A percentile compares a stretch with the other conserved stretches of the same genome.
phyloP scores from a whole-genome alignment of 345 rosid genomes.

The Hibiscus tridactylites region DNA sequence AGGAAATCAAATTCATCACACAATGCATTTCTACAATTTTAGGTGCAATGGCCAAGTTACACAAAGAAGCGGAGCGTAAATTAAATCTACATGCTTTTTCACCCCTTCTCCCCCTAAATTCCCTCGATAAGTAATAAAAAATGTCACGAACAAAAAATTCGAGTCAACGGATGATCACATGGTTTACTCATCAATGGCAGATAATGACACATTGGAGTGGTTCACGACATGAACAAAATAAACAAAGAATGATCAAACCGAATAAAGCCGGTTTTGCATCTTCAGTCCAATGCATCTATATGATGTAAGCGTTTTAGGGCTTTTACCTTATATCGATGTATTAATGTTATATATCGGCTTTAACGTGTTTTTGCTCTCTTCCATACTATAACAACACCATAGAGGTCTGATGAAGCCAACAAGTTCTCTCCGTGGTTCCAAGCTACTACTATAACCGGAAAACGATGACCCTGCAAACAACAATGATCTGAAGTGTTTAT shows the following conservation, averaged over 20 bases:
- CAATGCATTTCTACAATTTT: not conserved
- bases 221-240: not conserved
- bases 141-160: not conserved
- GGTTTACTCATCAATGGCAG: not conserved
- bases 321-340: not conserved
- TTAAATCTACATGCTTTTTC: not conserved
- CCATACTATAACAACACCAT: conserved; percentile 92
- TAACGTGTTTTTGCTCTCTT: conserved; percentile 71
- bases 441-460: conserved; percentile 75
- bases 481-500: not conserved
- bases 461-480: conserved; percentile 79
- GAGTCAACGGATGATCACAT: not conserved
- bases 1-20: not conserved
- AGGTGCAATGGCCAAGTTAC: not conserved
- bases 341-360: not conserved
- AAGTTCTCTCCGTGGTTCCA: conserved; percentile 99
- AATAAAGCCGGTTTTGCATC: not conserved
- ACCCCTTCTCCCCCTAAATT: not conserved
- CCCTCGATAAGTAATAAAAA: not conserved
- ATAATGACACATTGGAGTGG: not conserved
- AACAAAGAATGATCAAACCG: conserved; percentile 11
- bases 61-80: not conserved
- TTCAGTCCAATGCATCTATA: not conserved
- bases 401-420: conserved; percentile 85
- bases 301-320: not conserved